These are phyloP conservation scores for Colletotrichum sp. DNA, from an alignment of 2,329 filamentous ascomycete genomes.

Conservation along the genomic window DNA sequence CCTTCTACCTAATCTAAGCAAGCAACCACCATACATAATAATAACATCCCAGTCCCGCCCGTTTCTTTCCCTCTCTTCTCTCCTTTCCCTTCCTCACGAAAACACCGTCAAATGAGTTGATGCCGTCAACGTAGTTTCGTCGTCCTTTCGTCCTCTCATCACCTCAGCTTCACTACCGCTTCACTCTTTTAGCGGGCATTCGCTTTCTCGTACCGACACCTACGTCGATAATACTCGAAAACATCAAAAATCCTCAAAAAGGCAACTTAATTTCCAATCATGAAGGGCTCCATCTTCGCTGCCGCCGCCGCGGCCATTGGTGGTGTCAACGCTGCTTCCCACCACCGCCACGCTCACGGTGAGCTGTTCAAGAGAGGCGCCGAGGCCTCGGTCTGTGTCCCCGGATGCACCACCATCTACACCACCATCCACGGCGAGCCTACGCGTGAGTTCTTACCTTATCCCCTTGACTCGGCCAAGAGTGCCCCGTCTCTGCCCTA, in stretches of 20 bases:
- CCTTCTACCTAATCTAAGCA: conserved; percentile 12
- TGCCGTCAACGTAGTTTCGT: conserved; percentile 59
- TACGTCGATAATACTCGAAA: conserved; percentile 27
- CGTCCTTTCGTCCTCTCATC: conserved; percentile 53
- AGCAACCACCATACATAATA: conserved; percentile 32
- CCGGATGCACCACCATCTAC: conserved; percentile 76
- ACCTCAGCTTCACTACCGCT: conserved; percentile 62
- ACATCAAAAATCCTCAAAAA: conserved; percentile 27
- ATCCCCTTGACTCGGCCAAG: not conserved
- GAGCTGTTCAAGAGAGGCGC: conserved; percentile 60
- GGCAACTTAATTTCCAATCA: conserved; percentile 52
- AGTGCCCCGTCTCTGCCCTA: not conserved
- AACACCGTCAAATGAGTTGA: conserved; percentile 53
- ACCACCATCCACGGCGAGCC: conserved; percentile 71
- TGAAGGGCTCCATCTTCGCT: conserved; percentile 76
- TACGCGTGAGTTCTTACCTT: conserved; percentile 57
- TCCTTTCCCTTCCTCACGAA: conserved; percentile 43
- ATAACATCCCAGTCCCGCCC: conserved; percentile 45
- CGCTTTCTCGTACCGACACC: conserved; percentile 48
- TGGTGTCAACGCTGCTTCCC: conserved; percentile 58
- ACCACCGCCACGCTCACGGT: conserved; percentile 68
- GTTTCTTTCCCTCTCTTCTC: conserved; percentile 37
- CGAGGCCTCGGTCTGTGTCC: conserved; percentile 56
- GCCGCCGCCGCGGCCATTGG: conserved; percentile 67
- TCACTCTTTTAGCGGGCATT: conserved; percentile 90